A percentile compares a stretch with the other conserved stretches of the same genome.
Evolutionary conservation across 2,329 filamentous ascomycete genomes (phyloP).

Genomic region (Simplicillium sp.): DNA sequence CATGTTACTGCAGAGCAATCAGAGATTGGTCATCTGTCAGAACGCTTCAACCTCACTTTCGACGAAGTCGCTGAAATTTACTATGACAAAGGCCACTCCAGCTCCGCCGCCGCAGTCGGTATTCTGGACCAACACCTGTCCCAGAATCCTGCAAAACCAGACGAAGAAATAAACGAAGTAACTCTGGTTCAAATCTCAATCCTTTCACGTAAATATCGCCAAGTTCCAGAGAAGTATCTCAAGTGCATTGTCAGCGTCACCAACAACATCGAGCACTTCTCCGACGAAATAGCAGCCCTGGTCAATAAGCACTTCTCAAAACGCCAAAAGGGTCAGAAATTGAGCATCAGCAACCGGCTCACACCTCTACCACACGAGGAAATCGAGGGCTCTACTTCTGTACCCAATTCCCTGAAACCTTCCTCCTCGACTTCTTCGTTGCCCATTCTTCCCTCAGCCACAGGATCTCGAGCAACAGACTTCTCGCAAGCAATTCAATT

Average conservation of each 20-base stretch:
- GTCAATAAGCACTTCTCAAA: slow-evolving; percentile 32
- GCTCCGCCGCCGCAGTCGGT: slow-evolving; percentile 28
- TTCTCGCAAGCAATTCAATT: slow-evolving; percentile 18
- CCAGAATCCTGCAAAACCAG: slow-evolving; percentile 14
- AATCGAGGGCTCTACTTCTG: slow-evolving; percentile 13
- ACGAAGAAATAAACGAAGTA: too few species aligned
- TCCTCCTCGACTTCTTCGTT: neutral
- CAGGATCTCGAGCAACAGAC: slow-evolving; percentile 8
- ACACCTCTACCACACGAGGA: slow-evolving; percentile 23
- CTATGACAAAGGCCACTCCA: slow-evolving; percentile 24
- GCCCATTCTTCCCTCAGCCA: neutral
- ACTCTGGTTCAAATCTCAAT: slow-evolving; percentile 3
- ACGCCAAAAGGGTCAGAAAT: slow-evolving; percentile 22
- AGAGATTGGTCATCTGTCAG: slow-evolving; percentile 33
- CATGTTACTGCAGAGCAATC: slow-evolving; percentile 18
- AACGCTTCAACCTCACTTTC: slow-evolving; percentile 29
- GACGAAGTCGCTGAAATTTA: slow-evolving; percentile 32
- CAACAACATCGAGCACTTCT: slow-evolving; percentile 19
- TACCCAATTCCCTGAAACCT: neutral
- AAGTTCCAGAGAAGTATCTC: slow-evolving; percentile 33
- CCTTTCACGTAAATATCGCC: slow-evolving; percentile 26
- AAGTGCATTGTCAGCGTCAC: slow-evolving; percentile 31
- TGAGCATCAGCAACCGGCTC: slow-evolving; percentile 28
- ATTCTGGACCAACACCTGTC: slow-evolving; percentile 33
- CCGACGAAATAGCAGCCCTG: slow-evolving; percentile 29